These are phyloP conservation scores for Fusarium keratoplasticum DNA, from an alignment of 2,329 filamentous ascomycete genomes.

Conservation along the genomic window DNA sequence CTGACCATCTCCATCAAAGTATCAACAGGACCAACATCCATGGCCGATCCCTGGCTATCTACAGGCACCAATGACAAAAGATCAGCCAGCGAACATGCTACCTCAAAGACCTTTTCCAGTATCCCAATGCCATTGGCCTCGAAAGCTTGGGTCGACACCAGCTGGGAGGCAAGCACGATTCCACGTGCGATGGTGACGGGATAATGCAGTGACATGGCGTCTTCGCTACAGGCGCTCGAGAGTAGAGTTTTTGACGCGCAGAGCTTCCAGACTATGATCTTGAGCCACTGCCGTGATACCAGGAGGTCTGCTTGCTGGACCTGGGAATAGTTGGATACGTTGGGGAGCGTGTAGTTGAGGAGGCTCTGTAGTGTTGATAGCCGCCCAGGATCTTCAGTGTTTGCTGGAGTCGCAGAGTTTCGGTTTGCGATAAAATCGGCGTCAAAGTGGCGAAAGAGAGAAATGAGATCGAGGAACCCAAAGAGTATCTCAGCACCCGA, in stretches of 20 bases:
- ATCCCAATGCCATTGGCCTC: slow-evolving; percentile 50
- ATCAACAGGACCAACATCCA: background rate
- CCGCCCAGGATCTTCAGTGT: background rate
- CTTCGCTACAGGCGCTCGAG: slow-evolving; percentile 13
- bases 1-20: background rate
- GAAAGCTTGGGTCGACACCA: slow-evolving; percentile 42
- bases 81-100: slow-evolving; percentile 48
- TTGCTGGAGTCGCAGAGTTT: slow-evolving; percentile 35
- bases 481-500: slow-evolving; percentile 44
- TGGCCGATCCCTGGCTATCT: background rate
- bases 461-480: slow-evolving; percentile 48
- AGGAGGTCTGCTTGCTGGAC: slow-evolving; percentile 44
- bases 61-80: background rate
- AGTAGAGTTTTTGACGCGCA: slow-evolving; percentile 41
- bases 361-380: slow-evolving; percentile 19
- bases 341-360: slow-evolving; percentile 17
- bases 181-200: slow-evolving; percentile 42
- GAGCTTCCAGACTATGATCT: slow-evolving; percentile 43
- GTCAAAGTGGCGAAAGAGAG: slow-evolving; percentile 42
- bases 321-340: slow-evolving; percentile 19
- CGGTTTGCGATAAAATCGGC: slow-evolving; percentile 44
- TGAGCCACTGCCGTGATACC: slow-evolving; percentile 44
- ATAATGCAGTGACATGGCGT: slow-evolving; percentile 44
- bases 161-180: slow-evolving; percentile 33
- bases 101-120: slow-evolving; percentile 50